A percentile compares a stretch with the other conserved stretches of the same genome.
Conservation (phyloP, 2,329 filamentous ascomycete genomes). For the Aspergillus brunneoviolaceus region DNA sequence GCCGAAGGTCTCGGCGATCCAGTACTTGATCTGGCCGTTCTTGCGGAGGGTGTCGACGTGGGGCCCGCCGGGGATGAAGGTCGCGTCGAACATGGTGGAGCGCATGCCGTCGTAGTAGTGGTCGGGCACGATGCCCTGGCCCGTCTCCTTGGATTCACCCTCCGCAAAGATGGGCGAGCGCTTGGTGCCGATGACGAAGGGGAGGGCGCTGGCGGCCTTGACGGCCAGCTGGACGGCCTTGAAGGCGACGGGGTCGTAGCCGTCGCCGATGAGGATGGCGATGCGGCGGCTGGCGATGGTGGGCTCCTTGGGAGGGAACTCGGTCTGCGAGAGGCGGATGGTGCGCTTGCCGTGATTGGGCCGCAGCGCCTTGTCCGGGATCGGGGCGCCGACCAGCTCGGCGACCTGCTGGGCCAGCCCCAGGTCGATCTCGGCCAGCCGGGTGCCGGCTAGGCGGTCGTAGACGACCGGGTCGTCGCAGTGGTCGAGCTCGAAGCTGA, state of each 20-base stretch:
- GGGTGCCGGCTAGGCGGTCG: slow-evolving; percentile 61
- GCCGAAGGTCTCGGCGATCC: slow-evolving; percentile 75
- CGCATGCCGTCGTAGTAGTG: slow-evolving; percentile 79
- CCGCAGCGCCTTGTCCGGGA: slow-evolving; percentile 54
- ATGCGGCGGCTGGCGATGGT: slow-evolving; percentile 71
- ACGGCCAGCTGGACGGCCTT: slow-evolving; percentile 64
- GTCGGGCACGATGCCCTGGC: slow-evolving; percentile 62
- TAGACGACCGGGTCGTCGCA: slow-evolving; percentile 77
- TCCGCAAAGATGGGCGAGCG: slow-evolving; percentile 65
- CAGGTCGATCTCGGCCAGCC: slow-evolving; percentile 70
- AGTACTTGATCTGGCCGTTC: slow-evolving; percentile 72
- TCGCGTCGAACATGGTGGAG: slow-evolving; percentile 74
- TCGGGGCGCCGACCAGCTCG: slow-evolving; percentile 65
- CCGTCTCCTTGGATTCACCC: slow-evolving; percentile 37
- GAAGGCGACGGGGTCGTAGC: slow-evolving; percentile 68
- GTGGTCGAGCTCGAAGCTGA: slow-evolving; percentile 39
- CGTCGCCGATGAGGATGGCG: slow-evolving; percentile 74
- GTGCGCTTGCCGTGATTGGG: slow-evolving; percentile 68
- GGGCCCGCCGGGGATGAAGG: slow-evolving; percentile 72
- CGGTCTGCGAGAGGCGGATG: slow-evolving; percentile 62
- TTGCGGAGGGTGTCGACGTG: slow-evolving; percentile 62
- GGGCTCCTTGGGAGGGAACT: slow-evolving; percentile 61
- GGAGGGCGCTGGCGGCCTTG: slow-evolving; percentile 61
- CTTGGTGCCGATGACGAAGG: slow-evolving; percentile 69
- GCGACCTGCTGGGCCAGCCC: slow-evolving; percentile 67